A percentile compares a stretch with the other conserved stretches of the same genome.
These are phyloP conservation scores for Paramecium octaurelia DNA, from an alignment of 73 alveolate species.

Conservation along the genomic window DNA sequence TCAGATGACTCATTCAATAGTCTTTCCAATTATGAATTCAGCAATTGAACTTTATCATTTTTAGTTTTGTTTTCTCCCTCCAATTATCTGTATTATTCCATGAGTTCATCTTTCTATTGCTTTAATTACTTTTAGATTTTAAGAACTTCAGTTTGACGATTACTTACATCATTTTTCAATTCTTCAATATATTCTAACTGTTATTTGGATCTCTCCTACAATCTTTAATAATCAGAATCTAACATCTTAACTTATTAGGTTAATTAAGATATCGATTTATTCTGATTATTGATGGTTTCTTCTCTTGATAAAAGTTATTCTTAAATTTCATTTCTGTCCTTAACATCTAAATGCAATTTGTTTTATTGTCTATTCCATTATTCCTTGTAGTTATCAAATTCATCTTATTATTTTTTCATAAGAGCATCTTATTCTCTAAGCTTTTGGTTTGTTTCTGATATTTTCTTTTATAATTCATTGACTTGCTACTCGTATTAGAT, in stretches of 20 bases:
- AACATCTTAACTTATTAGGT: neutral
- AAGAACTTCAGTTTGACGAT: neutral
- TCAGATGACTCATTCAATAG: slow-evolving; percentile 6
- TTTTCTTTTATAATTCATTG: neutral
- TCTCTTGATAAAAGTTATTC: neutral
- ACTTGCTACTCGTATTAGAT: neutral
- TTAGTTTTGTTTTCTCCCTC: neutral
- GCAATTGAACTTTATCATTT: slow-evolving; percentile 24
- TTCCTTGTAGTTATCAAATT: neutral
- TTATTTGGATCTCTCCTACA: slow-evolving; percentile 24
- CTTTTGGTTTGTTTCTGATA: neutral
- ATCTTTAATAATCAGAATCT: slow-evolving; percentile 33
- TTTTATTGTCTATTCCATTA: slow-evolving; percentile 36
- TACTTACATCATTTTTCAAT: slow-evolving; percentile 8
- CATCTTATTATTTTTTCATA: neutral
- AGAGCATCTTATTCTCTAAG: neutral
- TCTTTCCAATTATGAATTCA: slow-evolving; percentile 31
- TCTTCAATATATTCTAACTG: slow-evolving; percentile 34
- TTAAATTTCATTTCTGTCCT: slow-evolving; percentile 12
- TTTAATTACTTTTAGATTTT: slow-evolving; percentile 4
- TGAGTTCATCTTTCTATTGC: slow-evolving; percentile 9
- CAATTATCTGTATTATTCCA: neutral
- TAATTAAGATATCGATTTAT: neutral
- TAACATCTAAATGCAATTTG: slow-evolving; percentile 27
- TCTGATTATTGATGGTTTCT: slow-evolving; percentile 14